A percentile compares a stretch with the other conserved stretches of the same genome.
phyloP scores from a whole-genome alignment of 257 asterid species.

The Echium plantagineum region DNA sequence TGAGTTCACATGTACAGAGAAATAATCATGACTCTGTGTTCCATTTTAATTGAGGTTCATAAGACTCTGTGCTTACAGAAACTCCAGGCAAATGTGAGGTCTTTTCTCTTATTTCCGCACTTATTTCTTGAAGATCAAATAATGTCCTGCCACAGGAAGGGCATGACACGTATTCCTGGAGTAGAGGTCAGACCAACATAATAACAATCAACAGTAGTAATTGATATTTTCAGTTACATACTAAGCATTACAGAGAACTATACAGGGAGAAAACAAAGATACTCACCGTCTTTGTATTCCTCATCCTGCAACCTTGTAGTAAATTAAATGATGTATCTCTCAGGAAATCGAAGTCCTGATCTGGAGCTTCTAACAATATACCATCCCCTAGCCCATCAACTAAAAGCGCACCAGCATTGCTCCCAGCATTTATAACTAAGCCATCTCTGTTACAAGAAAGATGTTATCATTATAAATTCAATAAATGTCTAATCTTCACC shows the following conservation, averaged over 20 bases:
- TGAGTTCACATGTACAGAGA: not conserved
- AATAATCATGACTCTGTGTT: not conserved
- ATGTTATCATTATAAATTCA: conserved; percentile 10
- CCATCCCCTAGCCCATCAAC: conserved; percentile 99
- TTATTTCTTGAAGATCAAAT: conserved; percentile 95
- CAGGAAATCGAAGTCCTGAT: conserved; percentile 72
- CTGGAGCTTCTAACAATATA: conserved; percentile 74
- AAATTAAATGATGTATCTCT: conserved; percentile 87
- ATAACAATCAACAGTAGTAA: too few species aligned
- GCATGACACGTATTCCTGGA: conserved; percentile 95
- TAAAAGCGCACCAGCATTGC: conserved; percentile 80
- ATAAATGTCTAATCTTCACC: conserved; percentile 3
- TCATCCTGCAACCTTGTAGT: conserved; percentile 98
- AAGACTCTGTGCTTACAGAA: conserved; percentile 46
- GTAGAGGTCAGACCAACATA: conserved; percentile 8
- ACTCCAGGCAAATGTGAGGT: conserved; percentile 98
- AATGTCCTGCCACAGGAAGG: conserved; percentile 99
- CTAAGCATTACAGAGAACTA: too few species aligned
- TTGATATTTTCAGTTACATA: not conserved
- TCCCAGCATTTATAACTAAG: conserved; percentile 84
- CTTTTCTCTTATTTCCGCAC: conserved; percentile 89
- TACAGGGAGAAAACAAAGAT: not conserved
- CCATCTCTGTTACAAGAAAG: conserved; percentile 52
- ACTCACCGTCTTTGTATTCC: conserved; percentile 93
- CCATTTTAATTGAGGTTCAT: conserved; percentile 1